These are phyloP conservation scores for Tetrapyrgos nigripes DNA, from an alignment of 1,284 basidiomycete genomes.

Conservation along the genomic window DNA sequence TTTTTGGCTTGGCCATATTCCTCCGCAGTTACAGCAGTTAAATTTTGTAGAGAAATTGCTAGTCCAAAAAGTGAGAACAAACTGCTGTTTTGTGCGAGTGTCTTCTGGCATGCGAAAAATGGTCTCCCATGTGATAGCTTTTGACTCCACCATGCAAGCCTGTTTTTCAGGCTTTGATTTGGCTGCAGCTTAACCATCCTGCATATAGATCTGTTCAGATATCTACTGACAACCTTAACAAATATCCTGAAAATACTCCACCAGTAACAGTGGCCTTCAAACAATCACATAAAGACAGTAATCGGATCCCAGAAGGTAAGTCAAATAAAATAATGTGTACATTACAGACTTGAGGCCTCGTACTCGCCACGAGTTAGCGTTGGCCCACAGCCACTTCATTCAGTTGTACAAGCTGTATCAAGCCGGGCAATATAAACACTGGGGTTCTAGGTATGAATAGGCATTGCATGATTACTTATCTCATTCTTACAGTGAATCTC, in stretches of 20 bases:
- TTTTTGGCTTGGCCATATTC: conserved; percentile 46
- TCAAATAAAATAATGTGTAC: too few relatives aligned
- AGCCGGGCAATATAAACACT: too few relatives aligned
- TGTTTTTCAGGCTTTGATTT: conserved; percentile 31
- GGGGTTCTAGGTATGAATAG: too few relatives aligned
- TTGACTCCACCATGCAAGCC: conserved; percentile 18
- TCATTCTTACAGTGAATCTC: too few relatives aligned
- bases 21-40: conserved; percentile 28
- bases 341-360: too few relatives aligned
- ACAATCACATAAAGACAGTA: too few relatives aligned
- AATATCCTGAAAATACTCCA: conserved; percentile 24
- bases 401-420: too few relatives aligned
- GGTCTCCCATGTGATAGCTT: conserved; percentile 30
- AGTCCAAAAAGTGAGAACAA: conserved; percentile 12
- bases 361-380: too few relatives aligned
- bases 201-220: conserved; percentile 35
- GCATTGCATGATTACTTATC: too few relatives aligned
- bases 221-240: background rate
- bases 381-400: too few relatives aligned
- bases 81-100: conserved; percentile 8
- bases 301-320: too few relatives aligned
- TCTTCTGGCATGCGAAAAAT: conserved; percentile 22
- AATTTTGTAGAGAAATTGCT: conserved; percentile 31
- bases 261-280: conserved; percentile 39
- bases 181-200: conserved; percentile 36